Evolutionary conservation across 1,284 basidiomycete genomes (phyloP).

Genomic region (Inonotus hispidus): DNA sequence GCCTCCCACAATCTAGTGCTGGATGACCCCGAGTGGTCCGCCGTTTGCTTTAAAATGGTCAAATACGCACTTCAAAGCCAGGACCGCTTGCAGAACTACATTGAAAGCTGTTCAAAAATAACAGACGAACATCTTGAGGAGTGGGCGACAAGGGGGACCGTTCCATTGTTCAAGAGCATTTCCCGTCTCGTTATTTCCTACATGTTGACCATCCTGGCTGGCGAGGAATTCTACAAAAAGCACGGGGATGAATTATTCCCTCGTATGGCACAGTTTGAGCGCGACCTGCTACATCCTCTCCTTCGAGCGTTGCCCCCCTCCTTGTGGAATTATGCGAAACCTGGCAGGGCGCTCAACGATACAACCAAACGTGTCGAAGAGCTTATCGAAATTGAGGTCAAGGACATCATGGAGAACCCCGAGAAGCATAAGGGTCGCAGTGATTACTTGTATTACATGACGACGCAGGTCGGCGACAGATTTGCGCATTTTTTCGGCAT

Average conservation of each 20-base stretch:
- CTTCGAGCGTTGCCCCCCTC: constrained; percentile 6
- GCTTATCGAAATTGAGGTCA: constrained; percentile 2
- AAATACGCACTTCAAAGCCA: constrained; percentile 5
- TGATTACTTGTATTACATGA: constrained; percentile 13
- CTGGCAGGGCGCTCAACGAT: constrained; percentile 1
- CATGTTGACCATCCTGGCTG: constrained; percentile 5
- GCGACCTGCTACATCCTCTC: constrained; percentile 13
- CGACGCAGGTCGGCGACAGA: constrained; percentile 2
- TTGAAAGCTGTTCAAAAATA: constrained; percentile 1
- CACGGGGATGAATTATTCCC: constrained; percentile 15
- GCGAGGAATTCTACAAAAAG: constrained; percentile 14
- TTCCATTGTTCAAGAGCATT: constrained; percentile 15
- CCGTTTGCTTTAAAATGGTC: constrained; percentile 7
- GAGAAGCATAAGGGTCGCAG: constrained; percentile 12
- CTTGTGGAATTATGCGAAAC: constrained; percentile 4
- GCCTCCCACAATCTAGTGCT: constrained; percentile 1
- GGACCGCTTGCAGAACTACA: constrained; percentile 1
- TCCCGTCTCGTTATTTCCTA: constrained; percentile 12
- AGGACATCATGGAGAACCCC: constrained; percentile 10
- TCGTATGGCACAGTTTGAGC: constrained; percentile 13
- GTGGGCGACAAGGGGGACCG: neutral
- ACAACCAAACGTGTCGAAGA: constrained; percentile 8
- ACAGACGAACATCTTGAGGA: constrained; percentile 13
- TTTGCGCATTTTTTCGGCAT: constrained; percentile 3
- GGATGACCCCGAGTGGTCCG: constrained; percentile 8